These are phyloP conservation scores for Leccinum aurantiacum DNA, from an alignment of 768 basidiomycete species.

Conservation along the genomic window DNA sequence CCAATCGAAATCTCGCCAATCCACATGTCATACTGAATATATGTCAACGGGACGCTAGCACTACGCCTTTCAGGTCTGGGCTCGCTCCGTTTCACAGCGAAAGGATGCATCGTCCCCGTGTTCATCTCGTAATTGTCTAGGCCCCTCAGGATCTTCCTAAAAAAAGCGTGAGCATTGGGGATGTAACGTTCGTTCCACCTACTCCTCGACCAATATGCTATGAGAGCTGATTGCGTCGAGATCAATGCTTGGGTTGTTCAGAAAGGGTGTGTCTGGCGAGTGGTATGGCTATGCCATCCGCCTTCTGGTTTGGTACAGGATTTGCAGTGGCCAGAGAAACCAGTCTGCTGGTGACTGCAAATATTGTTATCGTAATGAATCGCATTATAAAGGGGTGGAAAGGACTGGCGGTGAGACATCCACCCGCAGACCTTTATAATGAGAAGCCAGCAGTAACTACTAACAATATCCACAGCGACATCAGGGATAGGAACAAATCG, in stretches of 20 bases:
- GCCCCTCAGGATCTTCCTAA: neutral
- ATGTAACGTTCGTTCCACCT: neutral
- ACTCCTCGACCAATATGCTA: neutral
- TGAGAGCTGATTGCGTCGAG: neutral
- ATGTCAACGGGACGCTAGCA: neutral
- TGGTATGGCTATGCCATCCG: neutral
- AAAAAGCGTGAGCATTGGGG: neutral
- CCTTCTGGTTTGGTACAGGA: neutral
- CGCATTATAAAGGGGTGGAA: neutral
- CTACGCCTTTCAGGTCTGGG: too few relatives aligned
- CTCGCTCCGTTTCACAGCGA: too few relatives aligned
- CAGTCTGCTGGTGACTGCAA: neutral
- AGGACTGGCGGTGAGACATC: neutral
- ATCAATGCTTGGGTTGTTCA: neutral
- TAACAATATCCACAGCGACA: too few relatives aligned
- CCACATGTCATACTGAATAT: too few relatives aligned
- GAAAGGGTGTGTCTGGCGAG: neutral
- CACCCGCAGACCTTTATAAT: too few relatives aligned
- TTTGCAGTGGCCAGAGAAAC: neutral
- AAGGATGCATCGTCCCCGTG: too few relatives aligned
- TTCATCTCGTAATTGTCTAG: neutral
- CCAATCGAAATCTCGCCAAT: too few relatives aligned
- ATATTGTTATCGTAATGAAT: neutral
- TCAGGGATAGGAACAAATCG: too few relatives aligned
- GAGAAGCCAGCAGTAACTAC: too few relatives aligned